These are phyloP conservation scores for Naganishia liquefaciens DNA, from an alignment of 1,284 basidiomycete species.

Conservation along the genomic window DNA sequence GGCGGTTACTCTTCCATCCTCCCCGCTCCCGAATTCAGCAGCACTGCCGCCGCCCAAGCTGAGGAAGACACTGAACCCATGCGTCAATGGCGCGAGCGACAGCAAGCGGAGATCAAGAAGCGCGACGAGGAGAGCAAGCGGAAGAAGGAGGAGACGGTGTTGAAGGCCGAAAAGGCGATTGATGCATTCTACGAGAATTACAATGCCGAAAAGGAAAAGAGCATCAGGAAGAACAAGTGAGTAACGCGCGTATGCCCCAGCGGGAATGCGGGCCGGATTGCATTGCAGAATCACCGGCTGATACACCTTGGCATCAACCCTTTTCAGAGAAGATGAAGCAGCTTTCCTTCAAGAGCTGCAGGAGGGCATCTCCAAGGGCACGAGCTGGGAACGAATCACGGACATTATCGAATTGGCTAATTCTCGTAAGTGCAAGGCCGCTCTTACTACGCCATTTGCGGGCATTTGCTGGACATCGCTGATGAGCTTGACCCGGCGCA, in stretches of 20 bases:
- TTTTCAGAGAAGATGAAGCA: slow-evolving; percentile 77
- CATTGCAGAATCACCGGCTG: background rate
- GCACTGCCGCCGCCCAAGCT: slow-evolving; percentile 45
- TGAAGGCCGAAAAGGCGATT: slow-evolving; percentile 86
- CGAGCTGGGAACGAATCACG: slow-evolving; percentile 94
- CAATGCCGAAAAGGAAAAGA: slow-evolving; percentile 84
- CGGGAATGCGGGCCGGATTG: too few relatives aligned
- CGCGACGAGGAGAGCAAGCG: slow-evolving; percentile 75
- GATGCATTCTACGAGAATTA: slow-evolving; percentile 97
- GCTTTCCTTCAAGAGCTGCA: slow-evolving; percentile 73
- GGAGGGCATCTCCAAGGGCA: slow-evolving; percentile 80
- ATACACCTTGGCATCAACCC: background rate
- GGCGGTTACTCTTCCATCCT: slow-evolving; percentile 63
- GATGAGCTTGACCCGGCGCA: slow-evolving; percentile 28
- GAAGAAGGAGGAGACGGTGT: slow-evolving; percentile 80
- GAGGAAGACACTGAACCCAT: slow-evolving; percentile 90
- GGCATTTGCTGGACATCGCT: background rate
- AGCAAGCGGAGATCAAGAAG: slow-evolving; percentile 80
- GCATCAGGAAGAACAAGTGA: slow-evolving; percentile 94
- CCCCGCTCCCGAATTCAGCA: slow-evolving; percentile 56
- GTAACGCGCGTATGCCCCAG: slow-evolving; percentile 48
- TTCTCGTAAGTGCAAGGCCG: slow-evolving; percentile 60
- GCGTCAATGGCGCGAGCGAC: slow-evolving; percentile 83
- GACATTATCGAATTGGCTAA: slow-evolving; percentile 86
- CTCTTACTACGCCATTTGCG: too few relatives aligned